Percentiles rank a stretch among this genome's conserved stretches.
Conservation (phyloP, 2,329 filamentous ascomycete genomes). For the Claviceps pazoutovae region DNA sequence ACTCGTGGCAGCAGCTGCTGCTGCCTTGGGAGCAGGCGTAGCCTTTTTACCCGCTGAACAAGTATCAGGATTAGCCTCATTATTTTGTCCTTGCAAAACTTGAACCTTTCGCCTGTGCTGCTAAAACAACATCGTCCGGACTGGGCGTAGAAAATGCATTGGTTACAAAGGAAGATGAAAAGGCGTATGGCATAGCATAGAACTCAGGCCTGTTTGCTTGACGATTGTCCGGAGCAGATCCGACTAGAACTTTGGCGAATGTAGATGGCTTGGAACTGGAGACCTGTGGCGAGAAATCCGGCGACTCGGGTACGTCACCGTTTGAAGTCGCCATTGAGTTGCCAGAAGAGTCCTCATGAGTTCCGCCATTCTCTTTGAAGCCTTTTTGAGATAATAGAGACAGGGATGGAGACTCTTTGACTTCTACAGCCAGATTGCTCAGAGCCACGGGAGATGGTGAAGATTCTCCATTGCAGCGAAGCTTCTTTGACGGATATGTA, state of each 20-base stretch:
- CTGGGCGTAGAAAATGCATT: constrained; percentile 72
- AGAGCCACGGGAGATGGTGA: background rate
- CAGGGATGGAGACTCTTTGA: background rate
- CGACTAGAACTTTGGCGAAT: constrained; percentile 42
- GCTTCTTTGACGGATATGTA: constrained; percentile 11
- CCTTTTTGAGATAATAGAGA: background rate
- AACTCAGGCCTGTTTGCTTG: constrained; percentile 17
- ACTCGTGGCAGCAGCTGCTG: constrained; percentile 7
- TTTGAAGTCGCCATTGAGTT: background rate
- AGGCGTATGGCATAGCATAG: constrained; percentile 35
- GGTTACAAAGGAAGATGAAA: constrained; percentile 33
- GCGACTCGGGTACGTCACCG: background rate
- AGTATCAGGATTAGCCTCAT: constrained; percentile 38
- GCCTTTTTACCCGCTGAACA: constrained; percentile 39
- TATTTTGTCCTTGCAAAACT: constrained; percentile 36
- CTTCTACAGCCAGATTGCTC: background rate
- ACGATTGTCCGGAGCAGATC: constrained; percentile 21
- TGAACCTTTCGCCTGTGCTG: constrained; percentile 84
- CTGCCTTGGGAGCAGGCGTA: constrained; percentile 22
- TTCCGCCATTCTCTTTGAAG: no score
- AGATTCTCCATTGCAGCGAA: constrained; percentile 5
- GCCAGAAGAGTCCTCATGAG: background rate
- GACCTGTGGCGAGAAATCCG: constrained; percentile 7
- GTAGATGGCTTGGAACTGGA: constrained; percentile 29
- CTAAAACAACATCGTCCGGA: constrained; percentile 78